Conservation (phyloP, 1,284 basidiomycete species). For the Pascua guehoae region DNA sequence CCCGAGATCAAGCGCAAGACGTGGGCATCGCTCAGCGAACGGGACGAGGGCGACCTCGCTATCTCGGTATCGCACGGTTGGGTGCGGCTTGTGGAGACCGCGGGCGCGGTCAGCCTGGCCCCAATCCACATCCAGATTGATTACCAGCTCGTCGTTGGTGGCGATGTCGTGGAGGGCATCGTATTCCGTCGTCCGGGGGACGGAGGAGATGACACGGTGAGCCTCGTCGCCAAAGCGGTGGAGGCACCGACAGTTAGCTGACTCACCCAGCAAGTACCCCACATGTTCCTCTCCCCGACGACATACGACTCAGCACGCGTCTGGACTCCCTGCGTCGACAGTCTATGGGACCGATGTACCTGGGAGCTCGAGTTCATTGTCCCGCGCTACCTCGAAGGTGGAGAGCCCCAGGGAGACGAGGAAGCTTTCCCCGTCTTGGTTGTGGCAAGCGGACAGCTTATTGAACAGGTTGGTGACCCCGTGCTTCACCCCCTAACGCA, state of each 20-base stretch:
- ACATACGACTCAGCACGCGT: conserved; percentile 86
- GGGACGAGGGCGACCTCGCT: conserved; percentile 88
- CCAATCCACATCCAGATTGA: conserved; percentile 47
- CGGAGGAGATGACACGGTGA: conserved; percentile 58
- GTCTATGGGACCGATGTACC: conserved; percentile 91
- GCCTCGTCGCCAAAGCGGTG: conserved; percentile 36
- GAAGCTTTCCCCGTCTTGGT: conserved; percentile 72
- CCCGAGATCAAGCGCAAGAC: conserved; percentile 90
- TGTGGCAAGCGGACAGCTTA: conserved; percentile 86
- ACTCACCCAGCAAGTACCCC: conserved; percentile 70
- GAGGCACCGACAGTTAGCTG: neutral
- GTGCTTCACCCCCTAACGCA: neutral
- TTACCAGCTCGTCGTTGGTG: conserved; percentile 38
- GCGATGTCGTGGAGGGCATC: conserved; percentile 41
- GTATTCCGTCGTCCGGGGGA: conserved; percentile 44
- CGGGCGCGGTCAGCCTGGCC: conserved; percentile 26
- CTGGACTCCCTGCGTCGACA: conserved; percentile 97
- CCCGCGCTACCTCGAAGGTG: conserved; percentile 75
- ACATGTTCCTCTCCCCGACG: conserved; percentile 85
- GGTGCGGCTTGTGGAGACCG: conserved; percentile 49
- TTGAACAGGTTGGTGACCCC: conserved; percentile 86
- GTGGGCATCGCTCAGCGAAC: conserved; percentile 83
- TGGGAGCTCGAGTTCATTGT: conserved; percentile 99
- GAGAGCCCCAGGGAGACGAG: conserved; percentile 51
- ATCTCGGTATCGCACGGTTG: conserved; percentile 83